These are phyloP conservation scores for Ambrosiella beaveri DNA, from an alignment of 2,329 filamentous ascomycete species.

Conservation along the genomic window DNA sequence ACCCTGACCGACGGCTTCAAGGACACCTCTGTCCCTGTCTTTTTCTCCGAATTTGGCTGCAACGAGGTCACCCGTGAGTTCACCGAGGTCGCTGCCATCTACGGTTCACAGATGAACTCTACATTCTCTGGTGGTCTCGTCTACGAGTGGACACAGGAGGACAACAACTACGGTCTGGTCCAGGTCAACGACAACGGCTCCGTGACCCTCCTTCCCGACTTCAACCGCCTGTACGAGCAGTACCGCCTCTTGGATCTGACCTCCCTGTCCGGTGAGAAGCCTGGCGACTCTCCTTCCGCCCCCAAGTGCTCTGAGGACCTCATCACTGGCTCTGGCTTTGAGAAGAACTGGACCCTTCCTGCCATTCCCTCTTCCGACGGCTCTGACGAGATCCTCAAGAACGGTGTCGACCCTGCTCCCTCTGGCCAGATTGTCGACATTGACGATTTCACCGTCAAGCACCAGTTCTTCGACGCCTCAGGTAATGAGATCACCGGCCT, in stretches of 20 bases:
- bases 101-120: conserved; percentile 49
- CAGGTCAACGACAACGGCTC: conserved; percentile 39
- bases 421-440: conserved; percentile 53
- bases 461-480: conserved; percentile 25
- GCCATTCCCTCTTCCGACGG: conserved; percentile 38
- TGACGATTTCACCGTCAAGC: conserved; percentile 39
- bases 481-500: conserved; percentile 28
- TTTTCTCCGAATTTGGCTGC: conserved; percentile 72
- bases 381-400: conserved; percentile 54
- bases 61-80: conserved; percentile 56
- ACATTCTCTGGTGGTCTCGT: conserved; percentile 61
- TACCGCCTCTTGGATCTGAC: conserved; percentile 59
- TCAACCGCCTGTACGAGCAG: conserved; percentile 56
- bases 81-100: conserved; percentile 58
- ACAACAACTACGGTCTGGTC: conserved; percentile 49
- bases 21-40: conserved; percentile 51
- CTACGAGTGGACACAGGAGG: conserved; percentile 64
- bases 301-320: conserved; percentile 49
- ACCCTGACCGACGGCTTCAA: conserved; percentile 47
- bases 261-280: conserved; percentile 42
- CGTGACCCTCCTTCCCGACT: conserved; percentile 45
- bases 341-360: conserved; percentile 64
- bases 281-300: conserved; percentile 30
- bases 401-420: conserved; percentile 51
- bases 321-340: conserved; percentile 52